Conservation (phyloP, 257 asterid species). For the Solanum dulcamara region DNA sequence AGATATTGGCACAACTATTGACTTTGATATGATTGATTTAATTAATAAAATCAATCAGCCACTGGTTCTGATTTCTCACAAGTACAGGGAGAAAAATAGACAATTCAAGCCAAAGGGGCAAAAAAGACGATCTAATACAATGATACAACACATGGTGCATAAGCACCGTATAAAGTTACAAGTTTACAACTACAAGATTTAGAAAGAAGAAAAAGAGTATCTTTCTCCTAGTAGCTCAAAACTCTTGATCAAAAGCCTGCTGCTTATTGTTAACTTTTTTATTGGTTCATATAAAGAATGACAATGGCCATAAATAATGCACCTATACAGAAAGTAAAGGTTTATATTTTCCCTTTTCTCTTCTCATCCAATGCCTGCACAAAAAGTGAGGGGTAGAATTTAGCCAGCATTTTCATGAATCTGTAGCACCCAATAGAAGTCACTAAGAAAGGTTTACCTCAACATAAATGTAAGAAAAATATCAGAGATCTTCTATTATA, state of each 20-base stretch:
- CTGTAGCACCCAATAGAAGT: neutral
- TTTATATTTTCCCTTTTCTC: conserved; percentile 63
- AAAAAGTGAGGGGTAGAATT: neutral
- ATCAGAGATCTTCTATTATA: neutral
- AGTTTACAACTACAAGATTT: neutral
- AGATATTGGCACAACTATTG: neutral
- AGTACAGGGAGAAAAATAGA: neutral
- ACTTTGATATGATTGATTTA: neutral
- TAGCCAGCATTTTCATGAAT: neutral
- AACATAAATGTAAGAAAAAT: neutral
- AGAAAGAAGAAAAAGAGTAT: neutral
- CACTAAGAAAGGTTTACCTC: neutral
- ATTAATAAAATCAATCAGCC: neutral
- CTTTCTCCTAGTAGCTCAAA: conserved; percentile 1
- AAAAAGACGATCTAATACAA: neutral
- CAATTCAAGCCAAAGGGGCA: neutral
- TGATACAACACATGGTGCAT: neutral
- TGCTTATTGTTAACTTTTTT: conserved; percentile 3
- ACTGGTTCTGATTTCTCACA: neutral
- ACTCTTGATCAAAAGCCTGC: neutral
- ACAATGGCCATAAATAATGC: conserved; percentile 35
- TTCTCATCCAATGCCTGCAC: conserved; percentile 78
- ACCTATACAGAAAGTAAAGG: conserved; percentile 10
- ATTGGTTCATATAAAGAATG: conserved; percentile 40
- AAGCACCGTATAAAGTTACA: neutral